Evolutionary conservation across 148 eudicot species (phyloP).

Genomic region (Spergularia marina): DNA sequence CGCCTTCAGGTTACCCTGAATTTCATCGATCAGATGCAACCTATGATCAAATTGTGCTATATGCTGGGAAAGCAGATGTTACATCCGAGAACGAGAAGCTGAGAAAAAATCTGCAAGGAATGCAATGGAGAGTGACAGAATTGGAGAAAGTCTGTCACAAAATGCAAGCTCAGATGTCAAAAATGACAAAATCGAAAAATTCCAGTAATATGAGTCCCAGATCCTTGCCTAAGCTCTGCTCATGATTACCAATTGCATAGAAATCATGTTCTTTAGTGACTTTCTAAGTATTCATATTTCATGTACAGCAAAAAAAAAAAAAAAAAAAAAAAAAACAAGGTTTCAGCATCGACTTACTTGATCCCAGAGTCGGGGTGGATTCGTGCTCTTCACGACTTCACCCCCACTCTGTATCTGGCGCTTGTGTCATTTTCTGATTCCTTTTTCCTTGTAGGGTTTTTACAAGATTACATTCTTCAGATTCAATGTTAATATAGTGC

Average conservation of each 20-base stretch:
- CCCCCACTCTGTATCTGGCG: not conserved
- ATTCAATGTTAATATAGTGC: not conserved
- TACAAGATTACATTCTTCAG: not conserved
- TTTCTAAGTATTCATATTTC: not conserved
- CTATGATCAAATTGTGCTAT: constrained; percentile 38
- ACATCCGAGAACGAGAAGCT: constrained; percentile 55
- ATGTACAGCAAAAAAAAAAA: constrained; percentile 6
- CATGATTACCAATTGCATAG: constrained; percentile 26
- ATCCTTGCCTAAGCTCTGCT: constrained; percentile 67
- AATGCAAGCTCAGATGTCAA: constrained; percentile 73
- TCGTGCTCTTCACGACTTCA: not conserved
- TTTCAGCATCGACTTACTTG: not conserved
- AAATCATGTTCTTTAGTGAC: not conserved
- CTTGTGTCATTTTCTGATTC: too few relatives aligned
- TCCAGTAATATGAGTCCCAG: constrained; percentile 36
- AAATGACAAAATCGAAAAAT: constrained; percentile 56
- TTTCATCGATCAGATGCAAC: constrained; percentile 23
- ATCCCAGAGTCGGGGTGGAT: not conserved
- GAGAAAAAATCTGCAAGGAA: constrained; percentile 54
- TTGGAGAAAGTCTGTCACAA: constrained; percentile 68
- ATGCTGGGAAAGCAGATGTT: constrained; percentile 43
- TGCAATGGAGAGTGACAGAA: constrained; percentile 72
- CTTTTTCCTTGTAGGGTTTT: not conserved
- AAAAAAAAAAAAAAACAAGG: not conserved
- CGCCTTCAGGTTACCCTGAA: constrained; percentile 29